These are phyloP conservation scores for Clonostachys rosea DNA, from an alignment of 2,329 filamentous ascomycete genomes.

Conservation along the genomic window DNA sequence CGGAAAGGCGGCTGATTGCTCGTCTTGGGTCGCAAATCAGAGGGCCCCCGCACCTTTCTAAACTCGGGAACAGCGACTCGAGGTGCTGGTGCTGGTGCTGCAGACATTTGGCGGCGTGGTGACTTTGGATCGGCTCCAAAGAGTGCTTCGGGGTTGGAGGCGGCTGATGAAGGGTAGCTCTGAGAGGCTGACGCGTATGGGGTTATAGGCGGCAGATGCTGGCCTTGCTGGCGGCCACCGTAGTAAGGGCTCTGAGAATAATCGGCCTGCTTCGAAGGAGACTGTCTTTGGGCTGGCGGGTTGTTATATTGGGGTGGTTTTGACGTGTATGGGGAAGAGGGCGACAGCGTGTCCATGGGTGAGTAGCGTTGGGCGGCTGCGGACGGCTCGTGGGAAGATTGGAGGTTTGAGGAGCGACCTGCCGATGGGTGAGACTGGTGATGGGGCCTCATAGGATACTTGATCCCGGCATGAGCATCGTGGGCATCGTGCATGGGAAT, in stretches of 20 bases:
- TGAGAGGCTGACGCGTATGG: conserved; percentile 65
- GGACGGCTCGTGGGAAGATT: conserved; percentile 67
- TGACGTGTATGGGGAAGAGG: conserved; percentile 70
- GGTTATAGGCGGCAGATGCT: conserved; percentile 71
- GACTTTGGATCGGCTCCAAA: conserved; percentile 54
- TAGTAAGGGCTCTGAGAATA: conserved; percentile 60
- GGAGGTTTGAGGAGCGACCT: conserved; percentile 53
- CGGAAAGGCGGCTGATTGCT: conserved; percentile 87
- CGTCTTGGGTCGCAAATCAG: conserved; percentile 76
- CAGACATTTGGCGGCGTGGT: conserved; percentile 47
- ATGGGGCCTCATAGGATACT: conserved; percentile 77
- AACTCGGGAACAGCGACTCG: conserved; percentile 83
- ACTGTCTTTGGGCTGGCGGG: conserved; percentile 61
- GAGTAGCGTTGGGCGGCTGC: conserved; percentile 89
- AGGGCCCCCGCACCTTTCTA: conserved; percentile 65
- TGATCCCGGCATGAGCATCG: conserved; percentile 80
- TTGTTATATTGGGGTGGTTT: conserved; percentile 55
- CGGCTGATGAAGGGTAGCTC: conserved; percentile 69
- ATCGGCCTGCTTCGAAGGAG: conserved; percentile 66
- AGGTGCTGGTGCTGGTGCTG: conserved; percentile 34
- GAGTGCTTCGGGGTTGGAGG: conserved; percentile 66
- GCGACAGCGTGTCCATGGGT: conserved; percentile 86
- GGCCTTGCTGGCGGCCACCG: conserved; percentile 37
- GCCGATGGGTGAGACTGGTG: conserved; percentile 68
- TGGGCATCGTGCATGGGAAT: conserved; percentile 80